These are phyloP conservation scores for Prunella vulgaris DNA, from an alignment of 257 asterid species.

Conservation along the genomic window DNA sequence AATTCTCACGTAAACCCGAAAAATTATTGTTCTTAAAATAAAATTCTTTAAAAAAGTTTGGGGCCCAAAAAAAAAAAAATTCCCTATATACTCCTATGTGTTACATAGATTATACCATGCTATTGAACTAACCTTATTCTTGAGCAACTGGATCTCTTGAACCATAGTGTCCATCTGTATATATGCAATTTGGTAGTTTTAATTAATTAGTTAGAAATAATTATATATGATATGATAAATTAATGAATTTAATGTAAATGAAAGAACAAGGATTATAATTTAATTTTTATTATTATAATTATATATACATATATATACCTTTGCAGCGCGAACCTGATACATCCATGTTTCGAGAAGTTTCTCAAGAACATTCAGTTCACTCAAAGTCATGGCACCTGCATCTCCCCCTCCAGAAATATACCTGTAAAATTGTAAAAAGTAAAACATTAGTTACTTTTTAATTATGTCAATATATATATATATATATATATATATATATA, in stretches of 20 bases:
- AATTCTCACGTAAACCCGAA: too few species aligned
- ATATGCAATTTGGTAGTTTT: not conserved
- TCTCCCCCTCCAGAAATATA: slow-evolving; percentile 71
- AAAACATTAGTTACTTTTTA: not conserved
- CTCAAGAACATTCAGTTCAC: slow-evolving; percentile 61
- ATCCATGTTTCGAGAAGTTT: slow-evolving; percentile 78
- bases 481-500: too few species aligned
- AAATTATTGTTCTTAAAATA: too few species aligned
- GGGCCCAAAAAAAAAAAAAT: too few species aligned
- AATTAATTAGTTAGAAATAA: not conserved
- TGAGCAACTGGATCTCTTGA: slow-evolving; percentile 81
- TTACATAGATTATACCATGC: not conserved
- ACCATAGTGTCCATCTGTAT: slow-evolving; percentile 76
- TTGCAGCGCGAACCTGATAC: slow-evolving; percentile 69
- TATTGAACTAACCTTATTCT: slow-evolving; percentile 53
- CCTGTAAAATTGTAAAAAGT: slow-evolving; percentile 26
- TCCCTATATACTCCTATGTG: not conserved
- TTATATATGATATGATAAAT: too few species aligned
- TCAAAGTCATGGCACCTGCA: slow-evolving; percentile 63
- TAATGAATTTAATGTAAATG: too few species aligned
- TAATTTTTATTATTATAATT: too few species aligned
- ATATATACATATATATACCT: too few species aligned
- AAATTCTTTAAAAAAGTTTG: too few species aligned
- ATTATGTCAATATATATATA: not conserved
- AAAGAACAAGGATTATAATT: too few species aligned